A percentile compares a stretch with the other conserved stretches of the same genome.
Conservation (phyloP, 1,284 basidiomycete genomes). For the Boletus putidus region DNA sequence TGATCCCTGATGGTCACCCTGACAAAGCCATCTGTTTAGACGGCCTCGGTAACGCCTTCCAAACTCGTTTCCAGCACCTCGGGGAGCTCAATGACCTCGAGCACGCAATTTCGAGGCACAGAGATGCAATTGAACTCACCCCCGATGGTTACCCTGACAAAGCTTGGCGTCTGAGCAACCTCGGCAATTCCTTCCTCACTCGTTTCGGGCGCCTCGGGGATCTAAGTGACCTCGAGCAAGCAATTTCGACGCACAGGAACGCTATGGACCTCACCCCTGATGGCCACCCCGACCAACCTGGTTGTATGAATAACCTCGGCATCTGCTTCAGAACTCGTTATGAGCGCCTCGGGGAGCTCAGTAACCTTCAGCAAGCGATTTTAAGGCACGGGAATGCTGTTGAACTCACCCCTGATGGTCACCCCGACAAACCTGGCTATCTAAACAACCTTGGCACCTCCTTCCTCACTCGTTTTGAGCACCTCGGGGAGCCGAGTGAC, state of each 20-base stretch:
- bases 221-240: neutral
- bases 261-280: neutral
- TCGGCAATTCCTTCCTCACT: neutral
- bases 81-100: no score
- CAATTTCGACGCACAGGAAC: neutral
- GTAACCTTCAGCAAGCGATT: neutral
- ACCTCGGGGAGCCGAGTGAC: neutral
- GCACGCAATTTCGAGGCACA: no score
- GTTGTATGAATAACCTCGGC: neutral
- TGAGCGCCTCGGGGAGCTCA: neutral
- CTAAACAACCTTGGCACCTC: neutral
- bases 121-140: neutral
- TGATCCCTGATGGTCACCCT: no score
- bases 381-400: neutral
- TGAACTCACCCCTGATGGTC: neutral
- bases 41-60: no score
- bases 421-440: neutral
- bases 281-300: neutral
- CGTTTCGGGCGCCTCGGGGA: slow-evolving; percentile 7
- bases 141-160: neutral
- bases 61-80: no score
- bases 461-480: neutral
- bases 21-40: no score
- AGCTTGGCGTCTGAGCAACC: neutral
- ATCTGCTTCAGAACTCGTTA: neutral